Conservation (phyloP, 345 rosid species). For the Eucalyptus cladocalyx region DNA sequence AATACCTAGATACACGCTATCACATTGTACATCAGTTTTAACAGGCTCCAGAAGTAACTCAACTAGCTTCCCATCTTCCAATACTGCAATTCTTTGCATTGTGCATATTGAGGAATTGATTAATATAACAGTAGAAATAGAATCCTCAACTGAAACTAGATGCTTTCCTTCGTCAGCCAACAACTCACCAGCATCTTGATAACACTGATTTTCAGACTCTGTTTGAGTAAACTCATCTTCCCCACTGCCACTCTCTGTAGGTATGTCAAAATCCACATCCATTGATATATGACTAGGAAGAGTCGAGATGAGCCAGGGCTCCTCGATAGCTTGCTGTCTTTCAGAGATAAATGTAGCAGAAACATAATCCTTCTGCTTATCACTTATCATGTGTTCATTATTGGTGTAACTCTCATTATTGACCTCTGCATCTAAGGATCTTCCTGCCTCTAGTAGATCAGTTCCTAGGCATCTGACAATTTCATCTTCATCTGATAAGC, state of each 20-base stretch:
- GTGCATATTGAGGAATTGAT: constrained; percentile 91
- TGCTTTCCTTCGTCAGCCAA: constrained; percentile 31
- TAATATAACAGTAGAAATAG: constrained; percentile 50
- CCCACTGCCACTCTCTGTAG: not conserved
- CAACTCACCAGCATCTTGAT: constrained; percentile 20
- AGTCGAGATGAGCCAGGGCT: constrained; percentile 71
- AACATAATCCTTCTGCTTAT: constrained; percentile 5
- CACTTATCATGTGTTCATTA: constrained; percentile 11
- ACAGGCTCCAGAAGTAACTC: constrained; percentile 91
- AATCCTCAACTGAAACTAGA: constrained; percentile 21
- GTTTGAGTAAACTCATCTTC: constrained; percentile 6
- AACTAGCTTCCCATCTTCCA: constrained; percentile 84
- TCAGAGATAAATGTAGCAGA: constrained; percentile 18
- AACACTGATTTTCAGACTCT: constrained; percentile 17
- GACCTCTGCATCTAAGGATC: constrained; percentile 15
- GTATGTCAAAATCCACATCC: constrained; percentile 5
- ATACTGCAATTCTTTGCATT: constrained; percentile 89
- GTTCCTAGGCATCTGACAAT: constrained; percentile 5
- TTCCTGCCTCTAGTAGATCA: constrained; percentile 10
- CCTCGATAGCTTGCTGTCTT: constrained; percentile 75
- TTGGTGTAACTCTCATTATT: constrained; percentile 12
- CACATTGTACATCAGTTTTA: constrained; percentile 81
- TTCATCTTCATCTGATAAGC: constrained; percentile 72
- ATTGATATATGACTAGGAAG: constrained; percentile 3
- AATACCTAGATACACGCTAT: constrained; percentile 83